phyloP scores from a whole-genome alignment of 129 eudicot species.

The Flaveria ramosissima region DNA sequence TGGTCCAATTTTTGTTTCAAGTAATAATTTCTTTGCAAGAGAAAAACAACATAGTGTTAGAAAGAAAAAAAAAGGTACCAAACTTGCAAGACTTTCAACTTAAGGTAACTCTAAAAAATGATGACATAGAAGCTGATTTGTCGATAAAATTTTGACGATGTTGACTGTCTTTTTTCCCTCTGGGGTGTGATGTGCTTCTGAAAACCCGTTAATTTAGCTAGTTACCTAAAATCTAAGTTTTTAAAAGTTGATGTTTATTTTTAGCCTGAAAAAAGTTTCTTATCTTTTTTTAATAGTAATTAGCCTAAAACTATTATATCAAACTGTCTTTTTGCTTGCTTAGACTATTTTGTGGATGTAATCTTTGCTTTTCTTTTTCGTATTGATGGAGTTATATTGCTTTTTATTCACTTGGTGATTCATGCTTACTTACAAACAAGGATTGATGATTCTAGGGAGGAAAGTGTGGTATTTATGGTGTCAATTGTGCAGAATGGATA shows the following conservation, averaged over 20 bases:
- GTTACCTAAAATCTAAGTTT: not conserved
- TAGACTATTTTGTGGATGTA: not conserved
- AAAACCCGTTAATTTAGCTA: not conserved
- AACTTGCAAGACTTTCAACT: too few species aligned
- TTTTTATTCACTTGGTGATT: slow-evolving; percentile 12
- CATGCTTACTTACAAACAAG: slow-evolving; percentile 18
- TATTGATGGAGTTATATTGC: too few species aligned
- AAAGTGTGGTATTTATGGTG: slow-evolving; percentile 87
- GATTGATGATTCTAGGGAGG: slow-evolving; percentile 63
- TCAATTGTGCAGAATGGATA: slow-evolving; percentile 82
- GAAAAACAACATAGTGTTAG: too few species aligned
- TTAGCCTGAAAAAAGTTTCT: too few species aligned
- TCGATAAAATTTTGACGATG: not conserved
- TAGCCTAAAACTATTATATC: not conserved
- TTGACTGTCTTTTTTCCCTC: not conserved
- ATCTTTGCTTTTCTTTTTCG: not conserved
- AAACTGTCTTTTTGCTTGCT: not conserved
- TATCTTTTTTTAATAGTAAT: too few species aligned
- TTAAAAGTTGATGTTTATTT: too few species aligned
- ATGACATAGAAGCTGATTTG: not conserved
- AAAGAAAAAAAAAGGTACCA: too few species aligned
- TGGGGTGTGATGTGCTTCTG: not conserved
- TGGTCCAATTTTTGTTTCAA: too few species aligned
- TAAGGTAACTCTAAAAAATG: not conserved
- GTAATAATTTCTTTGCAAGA: too few species aligned